A percentile compares a stretch with the other conserved stretches of the same genome.
phyloP scores from a whole-genome alignment of 805 yeast species.

The Debaryomyces tyrocola region DNA sequence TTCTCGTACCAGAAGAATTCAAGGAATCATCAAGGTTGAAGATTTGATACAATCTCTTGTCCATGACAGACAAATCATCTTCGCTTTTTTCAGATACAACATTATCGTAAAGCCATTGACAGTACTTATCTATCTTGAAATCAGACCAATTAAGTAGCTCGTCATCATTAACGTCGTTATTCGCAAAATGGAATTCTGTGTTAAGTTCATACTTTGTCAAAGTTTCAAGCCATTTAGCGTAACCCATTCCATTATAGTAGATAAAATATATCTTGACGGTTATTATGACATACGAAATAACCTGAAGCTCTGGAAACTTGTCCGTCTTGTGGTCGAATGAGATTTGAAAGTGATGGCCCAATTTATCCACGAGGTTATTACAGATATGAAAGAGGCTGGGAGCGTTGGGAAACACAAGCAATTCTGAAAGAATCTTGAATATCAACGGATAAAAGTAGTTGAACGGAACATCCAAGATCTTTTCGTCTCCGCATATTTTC shows the following conservation, averaged over 20 bases:
- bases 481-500: constrained; percentile 5
- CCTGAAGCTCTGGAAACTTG: constrained; percentile 39
- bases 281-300: constrained; percentile 31
- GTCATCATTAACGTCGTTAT: constrained; percentile 8
- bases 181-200: constrained; percentile 14
- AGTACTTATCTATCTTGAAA: constrained; percentile 44
- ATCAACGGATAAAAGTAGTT: constrained; percentile 37
- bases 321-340: constrained; percentile 1
- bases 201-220: constrained; percentile 16
- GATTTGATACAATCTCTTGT: constrained; percentile 31
- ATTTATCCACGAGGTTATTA: constrained; percentile 14
- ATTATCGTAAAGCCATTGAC: constrained; percentile 49
- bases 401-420: constrained; percentile 48
- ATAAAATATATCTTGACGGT: constrained; percentile 32
- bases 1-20: not conserved
- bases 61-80: constrained; percentile 24
- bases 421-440: constrained; percentile 40
- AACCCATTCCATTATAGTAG: constrained; percentile 10
- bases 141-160: constrained; percentile 50
- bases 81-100: constrained; percentile 21
- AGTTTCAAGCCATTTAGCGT: constrained; percentile 19
- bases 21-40: constrained; percentile 22
- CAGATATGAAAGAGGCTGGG: constrained; percentile 46
- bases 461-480: constrained; percentile 11
- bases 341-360: constrained; percentile 7